phyloP scores from a whole-genome alignment of 2,329 filamentous ascomycete genomes.

The Cladophialophora psammophila region DNA sequence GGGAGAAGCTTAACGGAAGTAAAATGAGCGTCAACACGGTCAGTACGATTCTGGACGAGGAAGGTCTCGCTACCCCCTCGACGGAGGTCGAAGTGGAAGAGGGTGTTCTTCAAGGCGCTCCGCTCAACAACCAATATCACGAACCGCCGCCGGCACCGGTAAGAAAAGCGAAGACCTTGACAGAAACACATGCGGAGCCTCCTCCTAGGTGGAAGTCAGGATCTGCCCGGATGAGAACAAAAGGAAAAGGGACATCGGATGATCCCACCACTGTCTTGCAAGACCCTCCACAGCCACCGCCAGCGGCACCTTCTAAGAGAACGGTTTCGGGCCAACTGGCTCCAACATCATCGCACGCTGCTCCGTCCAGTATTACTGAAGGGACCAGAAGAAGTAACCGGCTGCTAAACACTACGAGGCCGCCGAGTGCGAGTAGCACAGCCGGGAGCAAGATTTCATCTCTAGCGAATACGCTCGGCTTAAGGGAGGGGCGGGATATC shows the following conservation, averaged over 20 bases:
- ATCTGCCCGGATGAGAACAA: constrained; percentile 51
- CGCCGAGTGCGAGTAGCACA: constrained; percentile 54
- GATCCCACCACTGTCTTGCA: constrained; percentile 47
- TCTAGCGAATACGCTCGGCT: constrained; percentile 63
- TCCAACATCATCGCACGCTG: constrained; percentile 53
- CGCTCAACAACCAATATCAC: constrained; percentile 42
- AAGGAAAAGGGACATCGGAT: constrained; percentile 49
- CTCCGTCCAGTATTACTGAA: constrained; percentile 66
- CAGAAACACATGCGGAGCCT: constrained; percentile 61
- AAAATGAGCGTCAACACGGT: constrained; percentile 48
- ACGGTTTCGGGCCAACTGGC: constrained; percentile 84
- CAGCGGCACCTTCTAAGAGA: constrained; percentile 69
- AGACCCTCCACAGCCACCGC: constrained; percentile 43
- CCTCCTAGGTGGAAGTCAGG: constrained; percentile 70
- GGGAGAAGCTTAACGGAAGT: constrained; percentile 58
- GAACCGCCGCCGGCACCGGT: constrained; percentile 54
- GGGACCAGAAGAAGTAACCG: constrained; percentile 70
- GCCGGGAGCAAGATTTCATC: constrained; percentile 65
- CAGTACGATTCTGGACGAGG: constrained; percentile 37
- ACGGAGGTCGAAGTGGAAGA: constrained; percentile 34
- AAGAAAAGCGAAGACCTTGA: constrained; percentile 62
- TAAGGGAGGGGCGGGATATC: constrained; percentile 73
- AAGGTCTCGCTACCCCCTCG: constrained; percentile 33
- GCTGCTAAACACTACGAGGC: constrained; percentile 73
- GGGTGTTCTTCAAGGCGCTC: constrained; percentile 32